A percentile compares a stretch with the other conserved stretches of the same genome.
These are phyloP conservation scores for Leccinum pachyderme DNA, from an alignment of 1,284 basidiomycete species.

Conservation along the genomic window DNA sequence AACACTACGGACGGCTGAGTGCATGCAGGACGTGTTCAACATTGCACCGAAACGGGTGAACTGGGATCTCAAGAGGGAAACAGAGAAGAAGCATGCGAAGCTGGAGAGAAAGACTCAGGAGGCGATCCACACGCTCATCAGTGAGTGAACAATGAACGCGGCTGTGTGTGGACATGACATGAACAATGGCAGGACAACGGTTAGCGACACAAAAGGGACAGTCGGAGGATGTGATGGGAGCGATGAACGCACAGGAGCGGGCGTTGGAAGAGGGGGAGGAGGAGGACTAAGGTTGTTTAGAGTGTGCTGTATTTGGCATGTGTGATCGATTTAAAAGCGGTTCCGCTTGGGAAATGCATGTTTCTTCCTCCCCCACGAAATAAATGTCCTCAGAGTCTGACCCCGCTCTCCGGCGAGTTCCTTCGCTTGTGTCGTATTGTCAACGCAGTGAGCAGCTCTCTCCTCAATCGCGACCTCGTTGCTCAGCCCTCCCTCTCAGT, in stretches of 20 bases:
- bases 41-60: constrained; percentile 96
- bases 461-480: background rate
- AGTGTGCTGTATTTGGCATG: constrained; percentile 21
- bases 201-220: constrained; percentile 74
- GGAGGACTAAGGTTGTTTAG: constrained; percentile 6
- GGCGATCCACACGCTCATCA: constrained; percentile 88
- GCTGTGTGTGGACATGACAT: constrained; percentile 7
- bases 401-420: constrained; percentile 38
- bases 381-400: constrained; percentile 35
- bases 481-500: constrained; percentile 36
- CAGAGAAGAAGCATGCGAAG: constrained; percentile 85
- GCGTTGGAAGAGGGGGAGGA: constrained; percentile 47
- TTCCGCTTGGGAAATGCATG: background rate
- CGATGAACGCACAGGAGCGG: constrained; percentile 71
- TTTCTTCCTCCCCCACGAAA: constrained; percentile 2
- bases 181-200: constrained; percentile 56
- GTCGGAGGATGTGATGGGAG: constrained; percentile 72
- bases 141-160: no score
- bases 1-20: constrained; percentile 10
- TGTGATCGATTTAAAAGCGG: constrained; percentile 21
- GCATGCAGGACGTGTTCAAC: constrained; percentile 84
- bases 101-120: constrained; percentile 91
- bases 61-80: constrained; percentile 96
- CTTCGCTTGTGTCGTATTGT: constrained; percentile 46
- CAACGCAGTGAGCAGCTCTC: constrained; percentile 35